phyloP scores from a whole-genome alignment of 23 red algal species.

The Chondrus crispus region DNA sequence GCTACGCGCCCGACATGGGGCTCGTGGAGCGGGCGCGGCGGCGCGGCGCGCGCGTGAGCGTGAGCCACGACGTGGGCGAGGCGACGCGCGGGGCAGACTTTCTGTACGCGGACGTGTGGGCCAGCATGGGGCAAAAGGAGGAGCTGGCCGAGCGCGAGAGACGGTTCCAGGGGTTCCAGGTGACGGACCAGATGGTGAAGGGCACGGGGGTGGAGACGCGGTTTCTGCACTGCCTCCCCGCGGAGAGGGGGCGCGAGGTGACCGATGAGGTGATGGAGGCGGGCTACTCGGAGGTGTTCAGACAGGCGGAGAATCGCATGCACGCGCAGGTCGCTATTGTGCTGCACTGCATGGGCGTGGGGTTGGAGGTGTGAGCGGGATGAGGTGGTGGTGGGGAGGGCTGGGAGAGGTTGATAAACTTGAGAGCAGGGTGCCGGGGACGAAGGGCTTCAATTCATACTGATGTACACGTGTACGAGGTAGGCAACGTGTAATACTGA shows the following conservation, averaged over 20 bases:
- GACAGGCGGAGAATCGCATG: conserved; percentile 99
- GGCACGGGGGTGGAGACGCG: conserved; percentile 38
- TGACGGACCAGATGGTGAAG: conserved; percentile 73
- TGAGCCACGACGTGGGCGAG: conserved; percentile 66
- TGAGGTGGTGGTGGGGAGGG: background rate
- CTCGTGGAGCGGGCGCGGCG: conserved; percentile 31
- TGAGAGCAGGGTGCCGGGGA: no score
- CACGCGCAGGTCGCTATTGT: conserved; percentile 97
- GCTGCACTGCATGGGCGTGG: conserved; percentile 77
- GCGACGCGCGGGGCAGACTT: conserved; percentile 83
- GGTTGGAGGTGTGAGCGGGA: background rate
- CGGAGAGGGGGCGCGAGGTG: conserved; percentile 88
- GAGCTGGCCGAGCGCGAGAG: conserved; percentile 68
- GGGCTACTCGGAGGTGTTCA: conserved; percentile 81
- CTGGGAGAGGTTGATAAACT: background rate
- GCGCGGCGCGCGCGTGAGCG: conserved; percentile 41
- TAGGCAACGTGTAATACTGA: no score
- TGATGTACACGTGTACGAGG: background rate
- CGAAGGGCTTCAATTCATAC: background rate
- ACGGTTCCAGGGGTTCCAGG: conserved; percentile 80
- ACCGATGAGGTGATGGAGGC: conserved; percentile 97
- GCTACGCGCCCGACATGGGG: conserved; percentile 74
- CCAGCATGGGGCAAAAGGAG: conserved; percentile 97
- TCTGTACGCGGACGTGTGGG: conserved; percentile 99
- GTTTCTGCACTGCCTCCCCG: conserved; percentile 97